A percentile compares a stretch with the other conserved stretches of the same genome.
phyloP scores from a whole-genome alignment of 176 grass and related monocot genomes.

The Rhynchospora tenuis region DNA sequence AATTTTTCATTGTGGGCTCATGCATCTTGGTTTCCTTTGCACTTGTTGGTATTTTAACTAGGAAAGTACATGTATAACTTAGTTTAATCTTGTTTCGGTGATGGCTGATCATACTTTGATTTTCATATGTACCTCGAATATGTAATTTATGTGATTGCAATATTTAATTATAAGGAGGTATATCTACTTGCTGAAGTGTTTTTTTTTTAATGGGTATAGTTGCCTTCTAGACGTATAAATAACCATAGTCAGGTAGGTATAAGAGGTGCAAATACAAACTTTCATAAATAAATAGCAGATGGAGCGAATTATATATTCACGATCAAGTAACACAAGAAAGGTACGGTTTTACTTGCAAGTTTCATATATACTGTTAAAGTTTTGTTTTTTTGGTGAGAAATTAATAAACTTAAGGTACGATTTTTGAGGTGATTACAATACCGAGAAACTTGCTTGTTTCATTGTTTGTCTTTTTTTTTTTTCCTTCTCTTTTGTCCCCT shows the following conservation, averaged over 20 bases:
- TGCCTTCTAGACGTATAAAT: neutral
- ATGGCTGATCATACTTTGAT: too few relatives aligned
- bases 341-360: neutral
- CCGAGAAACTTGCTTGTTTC: neutral
- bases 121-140: neutral
- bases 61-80: neutral
- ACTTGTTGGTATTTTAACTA: neutral
- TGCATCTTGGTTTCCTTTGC: neutral
- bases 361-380: too few relatives aligned
- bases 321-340: neutral
- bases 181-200: neutral
- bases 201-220: neutral
- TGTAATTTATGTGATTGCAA: neutral
- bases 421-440: conserved; percentile 2
- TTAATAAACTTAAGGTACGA: neutral
- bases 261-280: neutral
- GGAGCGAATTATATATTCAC: neutral
- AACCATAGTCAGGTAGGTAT: neutral
- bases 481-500: conserved; percentile 21
- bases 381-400: too few relatives aligned
- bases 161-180: neutral
- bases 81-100: neutral
- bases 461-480: conserved; percentile 20
- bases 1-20: neutral
- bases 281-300: neutral